These are phyloP conservation scores for Aspergillus aculeatus DNA, from an alignment of 2,329 filamentous ascomycete species.

Conservation along the genomic window DNA sequence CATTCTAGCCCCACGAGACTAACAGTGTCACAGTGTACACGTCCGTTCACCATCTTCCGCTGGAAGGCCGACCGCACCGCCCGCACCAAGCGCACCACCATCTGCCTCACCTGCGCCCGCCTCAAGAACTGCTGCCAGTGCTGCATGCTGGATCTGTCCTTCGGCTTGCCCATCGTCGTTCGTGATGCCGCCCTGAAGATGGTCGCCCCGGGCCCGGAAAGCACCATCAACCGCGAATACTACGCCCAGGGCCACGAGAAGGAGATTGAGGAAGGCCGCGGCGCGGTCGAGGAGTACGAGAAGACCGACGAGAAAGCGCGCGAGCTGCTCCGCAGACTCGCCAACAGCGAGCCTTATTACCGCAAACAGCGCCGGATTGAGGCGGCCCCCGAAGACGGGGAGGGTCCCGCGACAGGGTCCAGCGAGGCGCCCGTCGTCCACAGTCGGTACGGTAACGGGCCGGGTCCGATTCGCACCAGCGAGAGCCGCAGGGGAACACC, in stretches of 20 bases:
- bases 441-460: constrained; percentile 46
- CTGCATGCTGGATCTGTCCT: constrained; percentile 97
- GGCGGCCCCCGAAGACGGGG: constrained; percentile 48
- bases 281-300: constrained; percentile 83
- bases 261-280: constrained; percentile 87
- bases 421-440: constrained; percentile 43
- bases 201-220: constrained; percentile 89
- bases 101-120: constrained; percentile 93
- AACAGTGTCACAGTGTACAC: constrained; percentile 62
- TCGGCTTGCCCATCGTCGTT: constrained; percentile 90
- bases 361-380: constrained; percentile 79
- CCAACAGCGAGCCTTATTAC: constrained; percentile 93
- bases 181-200: constrained; percentile 96
- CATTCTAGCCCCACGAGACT: not conserved
- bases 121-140: constrained; percentile 99
- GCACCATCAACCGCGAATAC: constrained; percentile 92
- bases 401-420: constrained; percentile 37
- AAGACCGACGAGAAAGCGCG: constrained; percentile 97
- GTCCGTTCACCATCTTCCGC: constrained; percentile 91
- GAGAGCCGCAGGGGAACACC: constrained; percentile 48
- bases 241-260: constrained; percentile 97
- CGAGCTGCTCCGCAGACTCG: constrained; percentile 78
- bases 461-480: constrained; percentile 72
- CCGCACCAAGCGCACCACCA: constrained; percentile 88
- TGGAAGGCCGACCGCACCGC: constrained; percentile 93